Evolutionary conservation across 2,329 filamentous ascomycete species (phyloP).

Genomic region (Conoideocrella luteorostrata): DNA sequence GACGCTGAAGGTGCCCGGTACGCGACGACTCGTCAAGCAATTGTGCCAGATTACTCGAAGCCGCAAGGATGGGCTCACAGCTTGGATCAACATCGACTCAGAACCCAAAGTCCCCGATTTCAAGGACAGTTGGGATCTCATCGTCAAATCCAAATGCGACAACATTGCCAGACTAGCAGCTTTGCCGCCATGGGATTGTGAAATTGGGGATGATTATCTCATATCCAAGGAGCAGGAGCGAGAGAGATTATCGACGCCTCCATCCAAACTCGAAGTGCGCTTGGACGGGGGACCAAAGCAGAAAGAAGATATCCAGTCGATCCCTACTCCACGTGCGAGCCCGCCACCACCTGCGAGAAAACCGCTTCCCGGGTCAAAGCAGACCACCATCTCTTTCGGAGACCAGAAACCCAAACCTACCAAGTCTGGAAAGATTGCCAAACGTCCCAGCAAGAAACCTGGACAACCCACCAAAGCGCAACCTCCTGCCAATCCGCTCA

Average conservation of each 20-base stretch:
- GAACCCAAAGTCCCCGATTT: constrained; percentile 79
- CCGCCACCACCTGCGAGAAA: constrained; percentile 44
- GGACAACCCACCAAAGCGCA: constrained; percentile 30
- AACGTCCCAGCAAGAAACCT: constrained; percentile 25
- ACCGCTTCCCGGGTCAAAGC: constrained; percentile 37
- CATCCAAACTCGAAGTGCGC: constrained; percentile 14
- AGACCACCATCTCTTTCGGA: constrained; percentile 45
- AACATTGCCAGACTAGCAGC: constrained; percentile 71
- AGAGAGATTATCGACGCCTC: constrained; percentile 24
- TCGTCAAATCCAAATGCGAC: constrained; percentile 83
- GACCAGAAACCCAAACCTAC: constrained; percentile 14
- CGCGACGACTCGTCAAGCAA: constrained; percentile 81
- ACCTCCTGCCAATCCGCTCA: constrained; percentile 29
- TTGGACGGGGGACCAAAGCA: constrained; percentile 31
- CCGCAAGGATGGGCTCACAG: constrained; percentile 75
- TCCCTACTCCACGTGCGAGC: constrained; percentile 53
- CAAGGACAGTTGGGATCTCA: constrained; percentile 87
- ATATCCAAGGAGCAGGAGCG: constrained; percentile 39
- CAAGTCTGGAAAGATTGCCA: constrained; percentile 16
- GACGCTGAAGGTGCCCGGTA: constrained; percentile 89
- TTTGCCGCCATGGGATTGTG: constrained; percentile 51
- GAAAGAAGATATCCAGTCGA: constrained; percentile 39
- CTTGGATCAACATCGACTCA: constrained; percentile 90
- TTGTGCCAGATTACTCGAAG: constrained; percentile 82
- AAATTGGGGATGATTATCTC: constrained; percentile 44